A percentile compares a stretch with the other conserved stretches of the same genome.
Conservation (phyloP, 208 protist genomes). For the Crithidia brevicula region DNA sequence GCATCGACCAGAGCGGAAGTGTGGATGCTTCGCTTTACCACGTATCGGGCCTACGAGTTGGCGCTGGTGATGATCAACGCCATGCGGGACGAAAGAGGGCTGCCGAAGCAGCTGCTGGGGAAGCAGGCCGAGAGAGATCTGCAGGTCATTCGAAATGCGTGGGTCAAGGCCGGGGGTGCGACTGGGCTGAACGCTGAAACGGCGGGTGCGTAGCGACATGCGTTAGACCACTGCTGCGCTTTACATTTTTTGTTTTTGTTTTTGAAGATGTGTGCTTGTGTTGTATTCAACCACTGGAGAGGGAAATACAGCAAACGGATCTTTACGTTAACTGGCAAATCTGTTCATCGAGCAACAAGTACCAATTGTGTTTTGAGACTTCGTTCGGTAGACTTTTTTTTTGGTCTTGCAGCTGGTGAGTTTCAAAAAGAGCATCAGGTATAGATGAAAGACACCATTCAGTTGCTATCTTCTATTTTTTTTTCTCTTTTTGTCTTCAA, state of each 20-base stretch:
- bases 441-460: not conserved
- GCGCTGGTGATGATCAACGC: not conserved
- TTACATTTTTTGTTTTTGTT: not conserved
- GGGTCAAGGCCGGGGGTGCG: not conserved
- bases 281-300: too few species aligned
- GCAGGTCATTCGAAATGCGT: not conserved
- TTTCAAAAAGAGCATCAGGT: too few species aligned
- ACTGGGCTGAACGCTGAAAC: not conserved
- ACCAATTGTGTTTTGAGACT: too few species aligned
- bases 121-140: slow-evolving; percentile 2
- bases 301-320: too few species aligned
- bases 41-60: slow-evolving; percentile 10
- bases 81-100: not conserved
- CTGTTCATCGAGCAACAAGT: too few species aligned
- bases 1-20: not conserved
- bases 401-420: too few species aligned
- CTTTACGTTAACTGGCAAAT: too few species aligned
- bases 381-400: not conserved
- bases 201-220: not conserved
- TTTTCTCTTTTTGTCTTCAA: not conserved
- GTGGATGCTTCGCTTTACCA: slow-evolving; percentile 16
- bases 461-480: not conserved
- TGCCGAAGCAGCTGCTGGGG: not conserved
- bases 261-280: not conserved
- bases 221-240: too few species aligned